phyloP scores from a whole-genome alignment of 805 yeast species.

The Cyberlindnera japonica region DNA sequence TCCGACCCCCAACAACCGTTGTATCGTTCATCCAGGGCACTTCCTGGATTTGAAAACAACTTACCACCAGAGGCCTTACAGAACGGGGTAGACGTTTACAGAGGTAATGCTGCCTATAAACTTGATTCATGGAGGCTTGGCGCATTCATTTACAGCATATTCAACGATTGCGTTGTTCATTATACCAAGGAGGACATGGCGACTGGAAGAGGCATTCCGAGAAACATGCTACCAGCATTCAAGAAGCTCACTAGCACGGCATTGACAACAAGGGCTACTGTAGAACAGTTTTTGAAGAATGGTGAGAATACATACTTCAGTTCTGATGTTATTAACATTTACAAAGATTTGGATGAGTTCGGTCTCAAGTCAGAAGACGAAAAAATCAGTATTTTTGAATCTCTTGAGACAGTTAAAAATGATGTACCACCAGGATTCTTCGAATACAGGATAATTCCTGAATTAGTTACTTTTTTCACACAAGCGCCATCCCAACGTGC shows the following conservation, averaged over 20 bases:
- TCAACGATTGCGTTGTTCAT: constrained; percentile 27
- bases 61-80: constrained; percentile 53
- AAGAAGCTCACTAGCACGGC: constrained; percentile 39
- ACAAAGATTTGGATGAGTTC: constrained; percentile 51
- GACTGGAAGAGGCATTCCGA: constrained; percentile 33
- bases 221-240: constrained; percentile 29
- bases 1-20: constrained; percentile 28
- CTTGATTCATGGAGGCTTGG: constrained; percentile 69
- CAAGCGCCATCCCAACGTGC: constrained; percentile 28
- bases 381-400: constrained; percentile 44
- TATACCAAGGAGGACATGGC: constrained; percentile 10
- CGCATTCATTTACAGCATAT: constrained; percentile 44
- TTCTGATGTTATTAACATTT: constrained; percentile 49
- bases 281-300: constrained; percentile 26
- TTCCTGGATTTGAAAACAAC: constrained; percentile 31
- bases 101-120: constrained; percentile 36
- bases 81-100: constrained; percentile 40
- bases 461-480: constrained; percentile 46
- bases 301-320: constrained; percentile 28
- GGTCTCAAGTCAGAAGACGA: constrained; percentile 51
- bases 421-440: constrained; percentile 50
- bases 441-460: constrained; percentile 66
- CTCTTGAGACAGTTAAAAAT: constrained; percentile 32
- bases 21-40: constrained; percentile 33
- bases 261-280: constrained; percentile 37